phyloP scores from a whole-genome alignment of 2,329 filamentous ascomycete species.

The Dactylellina leptospora region DNA sequence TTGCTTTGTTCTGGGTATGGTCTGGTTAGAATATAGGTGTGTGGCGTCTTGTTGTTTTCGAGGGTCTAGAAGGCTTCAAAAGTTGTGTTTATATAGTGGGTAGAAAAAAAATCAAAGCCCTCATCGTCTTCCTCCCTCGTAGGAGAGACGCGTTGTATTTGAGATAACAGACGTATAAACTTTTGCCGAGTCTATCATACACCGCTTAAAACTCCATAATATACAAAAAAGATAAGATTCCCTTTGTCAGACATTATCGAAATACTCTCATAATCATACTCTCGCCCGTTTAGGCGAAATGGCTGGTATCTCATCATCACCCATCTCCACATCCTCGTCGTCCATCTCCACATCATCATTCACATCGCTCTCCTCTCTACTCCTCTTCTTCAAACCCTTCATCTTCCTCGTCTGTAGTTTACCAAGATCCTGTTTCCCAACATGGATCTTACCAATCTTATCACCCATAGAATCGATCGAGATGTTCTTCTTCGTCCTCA shows the following conservation, averaged over 20 bases:
- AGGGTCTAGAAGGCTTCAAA: slow-evolving; percentile 8
- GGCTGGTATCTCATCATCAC: slow-evolving; percentile 59
- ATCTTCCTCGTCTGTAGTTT: slow-evolving; percentile 96
- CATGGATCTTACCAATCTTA: slow-evolving; percentile 91
- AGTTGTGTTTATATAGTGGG: not conserved
- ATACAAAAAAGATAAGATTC: slow-evolving; percentile 16
- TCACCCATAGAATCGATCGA: slow-evolving; percentile 90
- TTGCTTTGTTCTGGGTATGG: too few relatives aligned
- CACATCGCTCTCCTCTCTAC: slow-evolving; percentile 69
- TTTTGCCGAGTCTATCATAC: slow-evolving; percentile 50
- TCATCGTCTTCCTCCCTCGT: slow-evolving; percentile 1
- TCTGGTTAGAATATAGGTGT: too few relatives aligned
- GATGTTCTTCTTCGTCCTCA: slow-evolving; percentile 90
- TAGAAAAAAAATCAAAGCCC: not conserved
- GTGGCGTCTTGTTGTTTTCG: too few relatives aligned
- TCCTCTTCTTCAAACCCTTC: slow-evolving; percentile 92
- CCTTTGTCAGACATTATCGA: not conserved
- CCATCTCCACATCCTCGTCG: slow-evolving; percentile 63
- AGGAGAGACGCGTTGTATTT: slow-evolving; percentile 17
- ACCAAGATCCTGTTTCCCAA: slow-evolving; percentile 86
- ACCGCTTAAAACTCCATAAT: slow-evolving; percentile 45
- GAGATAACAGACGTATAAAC: slow-evolving; percentile 38
- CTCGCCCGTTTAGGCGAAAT: slow-evolving; percentile 35
- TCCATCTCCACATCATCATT: slow-evolving; percentile 63
- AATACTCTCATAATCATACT: slow-evolving; percentile 5